These are phyloP conservation scores for Aquilaria agallochum DNA, from an alignment of 441 rosid genomes.

Conservation along the genomic window DNA sequence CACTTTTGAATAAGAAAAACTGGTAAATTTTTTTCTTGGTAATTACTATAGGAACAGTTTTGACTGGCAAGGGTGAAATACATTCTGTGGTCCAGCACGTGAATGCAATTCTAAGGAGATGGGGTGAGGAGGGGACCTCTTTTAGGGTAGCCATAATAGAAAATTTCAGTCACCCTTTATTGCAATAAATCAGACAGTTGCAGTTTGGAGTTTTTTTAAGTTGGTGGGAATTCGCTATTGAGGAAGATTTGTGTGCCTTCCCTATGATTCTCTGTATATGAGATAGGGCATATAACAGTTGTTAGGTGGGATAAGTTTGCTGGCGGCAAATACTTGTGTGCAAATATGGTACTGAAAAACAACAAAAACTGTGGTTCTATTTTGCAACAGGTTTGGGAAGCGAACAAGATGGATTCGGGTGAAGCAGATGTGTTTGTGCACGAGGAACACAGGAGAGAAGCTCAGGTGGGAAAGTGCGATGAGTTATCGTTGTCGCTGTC, in stretches of 20 bases:
- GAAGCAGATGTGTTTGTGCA: neutral
- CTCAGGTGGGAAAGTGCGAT: slow-evolving; percentile 27
- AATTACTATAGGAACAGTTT: no score
- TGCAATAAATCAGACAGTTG: slow-evolving; percentile 13
- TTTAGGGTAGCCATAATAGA: slow-evolving; percentile 6
- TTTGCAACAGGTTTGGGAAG: no score
- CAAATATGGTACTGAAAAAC: no score
- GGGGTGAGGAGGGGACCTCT: slow-evolving; percentile 12
- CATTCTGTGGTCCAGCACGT: slow-evolving; percentile 18
- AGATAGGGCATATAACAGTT: no score
- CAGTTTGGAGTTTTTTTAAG: slow-evolving; percentile 12
- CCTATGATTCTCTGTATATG: neutral
- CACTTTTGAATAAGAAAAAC: no score
- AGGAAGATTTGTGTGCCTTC: no score
- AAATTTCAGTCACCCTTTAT: slow-evolving; percentile 18
- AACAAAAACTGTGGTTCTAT: no score
- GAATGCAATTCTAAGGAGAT: neutral
- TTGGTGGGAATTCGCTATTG: slow-evolving; percentile 4
- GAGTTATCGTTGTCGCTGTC: slow-evolving; percentile 56
- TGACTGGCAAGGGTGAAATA: neutral
- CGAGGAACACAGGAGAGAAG: slow-evolving; percentile 20
- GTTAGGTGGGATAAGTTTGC: no score
- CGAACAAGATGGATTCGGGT: no score
- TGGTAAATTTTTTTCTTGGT: no score
- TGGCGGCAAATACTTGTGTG: slow-evolving; percentile 7